Conservation (phyloP, 2,329 filamentous ascomycete genomes). For the Colletotrichum costaricense region DNA sequence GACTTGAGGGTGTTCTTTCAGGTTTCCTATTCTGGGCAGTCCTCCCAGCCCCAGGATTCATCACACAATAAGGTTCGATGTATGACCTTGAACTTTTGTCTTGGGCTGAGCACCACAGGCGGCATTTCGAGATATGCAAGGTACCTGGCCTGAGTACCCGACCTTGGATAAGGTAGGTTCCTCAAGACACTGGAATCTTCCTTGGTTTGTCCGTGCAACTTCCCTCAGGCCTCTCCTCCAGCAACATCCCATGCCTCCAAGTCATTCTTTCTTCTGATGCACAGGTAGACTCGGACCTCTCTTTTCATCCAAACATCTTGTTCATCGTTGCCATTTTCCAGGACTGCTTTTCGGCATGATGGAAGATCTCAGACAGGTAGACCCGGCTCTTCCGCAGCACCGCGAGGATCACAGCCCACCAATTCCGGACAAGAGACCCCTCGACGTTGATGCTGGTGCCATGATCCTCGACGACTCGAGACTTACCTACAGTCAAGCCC, state of each 20-base stretch:
- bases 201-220: not conserved
- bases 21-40: not conserved
- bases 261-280: not conserved
- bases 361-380: slow-evolving; percentile 32
- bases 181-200: not conserved
- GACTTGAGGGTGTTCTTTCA: too few relatives aligned
- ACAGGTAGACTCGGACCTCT: not conserved
- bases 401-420: not conserved
- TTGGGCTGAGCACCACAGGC: not conserved
- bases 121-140: not conserved
- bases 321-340: slow-evolving; percentile 5
- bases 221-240: not conserved
- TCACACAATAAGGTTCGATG: not conserved
- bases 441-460: not conserved
- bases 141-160: not conserved
- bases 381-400: not conserved
- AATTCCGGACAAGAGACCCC: slow-evolving; percentile 3
- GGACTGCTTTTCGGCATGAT: slow-evolving; percentile 22
- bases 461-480: not conserved
- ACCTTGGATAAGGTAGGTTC: not conserved
- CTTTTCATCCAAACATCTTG: slow-evolving; percentile 10
- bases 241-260: not conserved
- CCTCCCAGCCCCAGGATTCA: not conserved
- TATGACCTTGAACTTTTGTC: not conserved
- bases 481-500: not conserved